Evolutionary conservation across 139 green algal genomes (phyloP).

Genomic region (Micromonas commoda): DNA sequence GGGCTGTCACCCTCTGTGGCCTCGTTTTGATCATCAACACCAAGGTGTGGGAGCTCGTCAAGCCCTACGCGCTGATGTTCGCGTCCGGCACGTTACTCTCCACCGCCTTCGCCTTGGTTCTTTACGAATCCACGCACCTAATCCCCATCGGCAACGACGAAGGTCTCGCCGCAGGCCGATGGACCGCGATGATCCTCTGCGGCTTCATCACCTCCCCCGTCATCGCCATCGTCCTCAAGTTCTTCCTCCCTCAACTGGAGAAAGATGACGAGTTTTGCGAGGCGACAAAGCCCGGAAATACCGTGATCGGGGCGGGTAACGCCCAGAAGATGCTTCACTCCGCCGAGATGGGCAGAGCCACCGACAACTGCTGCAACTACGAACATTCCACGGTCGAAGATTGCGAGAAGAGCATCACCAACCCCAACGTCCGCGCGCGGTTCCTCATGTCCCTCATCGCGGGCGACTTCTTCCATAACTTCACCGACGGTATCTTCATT

Average conservation of each 20-base stretch:
- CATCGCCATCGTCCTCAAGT: neutral
- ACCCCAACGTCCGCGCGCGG: neutral
- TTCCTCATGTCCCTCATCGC: conserved; percentile 5
- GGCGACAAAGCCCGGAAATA: too few relatives aligned
- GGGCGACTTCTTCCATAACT: conserved; percentile 17
- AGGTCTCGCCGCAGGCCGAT: neutral
- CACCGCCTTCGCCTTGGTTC: neutral
- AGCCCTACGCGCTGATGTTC: neutral
- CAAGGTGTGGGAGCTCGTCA: neutral
- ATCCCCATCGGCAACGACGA: neutral
- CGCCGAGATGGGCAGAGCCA: too few relatives aligned
- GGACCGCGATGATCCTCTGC: conserved; percentile 2
- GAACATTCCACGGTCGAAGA: neutral
- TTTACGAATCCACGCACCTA: neutral
- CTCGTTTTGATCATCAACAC: neutral
- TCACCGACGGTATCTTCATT: conserved; percentile 10
- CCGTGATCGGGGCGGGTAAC: too few relatives aligned
- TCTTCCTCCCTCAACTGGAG: neutral
- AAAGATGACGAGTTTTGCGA: neutral
- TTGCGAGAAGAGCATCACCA: neutral
- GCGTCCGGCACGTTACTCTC: neutral
- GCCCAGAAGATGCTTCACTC: too few relatives aligned
- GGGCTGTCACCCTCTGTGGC: neutral
- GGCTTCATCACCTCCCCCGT: neutral
- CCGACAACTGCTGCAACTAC: too few relatives aligned